Conservation (phyloP, 2,329 filamentous ascomycete genomes). For the Fusarium succisae region DNA sequence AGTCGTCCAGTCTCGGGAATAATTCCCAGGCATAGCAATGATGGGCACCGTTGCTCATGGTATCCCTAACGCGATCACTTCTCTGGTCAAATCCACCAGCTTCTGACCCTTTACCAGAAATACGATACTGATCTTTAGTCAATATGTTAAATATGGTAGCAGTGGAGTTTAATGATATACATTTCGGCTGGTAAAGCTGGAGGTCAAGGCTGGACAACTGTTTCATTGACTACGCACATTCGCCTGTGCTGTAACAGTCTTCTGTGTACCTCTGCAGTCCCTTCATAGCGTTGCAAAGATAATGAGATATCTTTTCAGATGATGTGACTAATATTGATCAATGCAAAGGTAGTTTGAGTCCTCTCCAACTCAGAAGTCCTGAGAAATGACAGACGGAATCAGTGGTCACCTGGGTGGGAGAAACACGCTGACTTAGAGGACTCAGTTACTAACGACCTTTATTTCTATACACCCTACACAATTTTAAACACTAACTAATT, state of each 20-base stretch:
- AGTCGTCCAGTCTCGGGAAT: neutral
- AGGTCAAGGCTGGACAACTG: neutral
- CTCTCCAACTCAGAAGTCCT: neutral
- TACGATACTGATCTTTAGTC: neutral
- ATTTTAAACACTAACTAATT: neutral
- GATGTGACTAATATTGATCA: neutral
- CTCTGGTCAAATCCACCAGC: neutral
- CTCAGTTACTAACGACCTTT: neutral
- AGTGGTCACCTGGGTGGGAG: neutral
- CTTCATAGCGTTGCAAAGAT: too few species aligned
- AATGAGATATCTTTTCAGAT: neutral
- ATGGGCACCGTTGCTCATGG: neutral
- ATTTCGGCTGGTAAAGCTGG: neutral
- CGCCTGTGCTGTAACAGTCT: neutral
- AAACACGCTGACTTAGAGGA: neutral
- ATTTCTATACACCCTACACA: too few species aligned
- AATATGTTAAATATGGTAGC: too few species aligned
- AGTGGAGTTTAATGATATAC: neutral
- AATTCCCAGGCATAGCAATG: neutral
- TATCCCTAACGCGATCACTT: neutral
- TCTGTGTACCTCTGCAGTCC: neutral
- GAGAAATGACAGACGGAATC: neutral
- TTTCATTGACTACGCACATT: neutral
- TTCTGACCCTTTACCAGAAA: neutral
- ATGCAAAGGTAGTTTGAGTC: neutral